Conservation (phyloP, 805 yeast genomes). For the Saccharomycopsis sp. region DNA sequence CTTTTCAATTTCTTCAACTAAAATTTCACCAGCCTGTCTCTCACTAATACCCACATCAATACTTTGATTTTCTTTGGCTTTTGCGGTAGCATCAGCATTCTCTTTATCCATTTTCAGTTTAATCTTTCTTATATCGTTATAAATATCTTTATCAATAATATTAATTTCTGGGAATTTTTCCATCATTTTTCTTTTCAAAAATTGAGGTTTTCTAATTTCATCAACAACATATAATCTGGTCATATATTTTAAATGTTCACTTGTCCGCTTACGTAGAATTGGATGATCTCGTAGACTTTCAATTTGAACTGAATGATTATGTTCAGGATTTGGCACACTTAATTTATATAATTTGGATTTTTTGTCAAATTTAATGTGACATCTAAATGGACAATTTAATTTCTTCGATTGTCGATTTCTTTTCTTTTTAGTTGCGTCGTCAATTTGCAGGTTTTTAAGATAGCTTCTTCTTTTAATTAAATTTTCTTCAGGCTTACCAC, state of each 20-base stretch:
- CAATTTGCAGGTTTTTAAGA: constrained; percentile 1
- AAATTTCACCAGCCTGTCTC: not conserved
- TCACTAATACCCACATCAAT: not conserved
- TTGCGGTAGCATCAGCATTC: not conserved
- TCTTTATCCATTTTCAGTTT: constrained; percentile 5
- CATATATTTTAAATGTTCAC: constrained; percentile 18
- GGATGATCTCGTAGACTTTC: constrained; percentile 19
- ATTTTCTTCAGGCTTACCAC: constrained; percentile 21
- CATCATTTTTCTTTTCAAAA: constrained; percentile 13
- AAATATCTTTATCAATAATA: constrained; percentile 21
- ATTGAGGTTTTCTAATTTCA: constrained; percentile 16
- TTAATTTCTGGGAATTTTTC: constrained; percentile 19
- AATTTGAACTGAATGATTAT: constrained; percentile 14
- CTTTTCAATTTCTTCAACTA: not conserved
- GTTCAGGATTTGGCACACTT: constrained; percentile 17
- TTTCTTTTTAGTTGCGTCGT: constrained; percentile 8
- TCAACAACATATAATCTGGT: constrained; percentile 11
- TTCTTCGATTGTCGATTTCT: constrained; percentile 17
- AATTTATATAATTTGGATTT: constrained; percentile 9
- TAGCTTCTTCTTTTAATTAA: constrained; percentile 13
- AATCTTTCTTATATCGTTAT: constrained; percentile 21
- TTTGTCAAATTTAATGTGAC: constrained; percentile 19
- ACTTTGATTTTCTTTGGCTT: not conserved
- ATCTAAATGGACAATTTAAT: constrained; percentile 18
- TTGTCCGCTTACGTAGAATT: constrained; percentile 18